Base-by-base conservation (phyloP, 768 basidiomycete species). In the Coprinellus aureogranulatus region DNA sequence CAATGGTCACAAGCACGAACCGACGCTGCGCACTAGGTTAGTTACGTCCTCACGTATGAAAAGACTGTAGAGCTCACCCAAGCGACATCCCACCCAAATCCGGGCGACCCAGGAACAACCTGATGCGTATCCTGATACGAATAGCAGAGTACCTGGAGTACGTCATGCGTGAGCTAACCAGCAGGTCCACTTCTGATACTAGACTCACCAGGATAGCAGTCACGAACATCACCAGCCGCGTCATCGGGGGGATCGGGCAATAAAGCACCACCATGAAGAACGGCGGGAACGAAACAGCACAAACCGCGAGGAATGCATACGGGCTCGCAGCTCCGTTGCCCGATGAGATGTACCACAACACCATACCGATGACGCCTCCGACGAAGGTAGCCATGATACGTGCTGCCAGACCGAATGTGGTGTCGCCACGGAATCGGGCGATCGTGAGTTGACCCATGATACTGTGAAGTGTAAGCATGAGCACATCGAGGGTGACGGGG, bases 391-490 rank as follows among this genome's bases (percentile, higher is more conserved):
- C 82, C 4, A 79, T 37, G 23, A 89, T 77, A 55, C 90, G 80
- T 0, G 82, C 75, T 3, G 84, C 70, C 14, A 89, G 76, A 2
- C 81, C 87, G 58, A 88, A 88, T 0, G 82, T 78, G 0, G 89
- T 92, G 53, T 92, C 90, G 1, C 89, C 90, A 44, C 86, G 78
- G 64, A 89, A 91, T 18, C 89, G 81, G 9, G 86, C 75, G 0
- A 89, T 68, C 0, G 88, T 88, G 5, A 90, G 72, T 63, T 91
- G 90, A 0, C 82, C 88, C 86, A 91, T 90, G 65, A 90, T 78
- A 18, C 86, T 89, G 55, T 18, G 1, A n/a, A n/a, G n/a, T n/a
- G n/a, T n/a, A n/a, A n/a, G n/a, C n/a, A n/a, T n/a, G n/a, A n/a
- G n/a, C n/a, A n/a, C n/a, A n/a, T n/a, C n/a, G n/a, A n/a, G n/a